These are phyloP conservation scores for Symmetrospora coprosmae DNA, from an alignment of 768 basidiomycete genomes.

Conservation along the genomic window DNA sequence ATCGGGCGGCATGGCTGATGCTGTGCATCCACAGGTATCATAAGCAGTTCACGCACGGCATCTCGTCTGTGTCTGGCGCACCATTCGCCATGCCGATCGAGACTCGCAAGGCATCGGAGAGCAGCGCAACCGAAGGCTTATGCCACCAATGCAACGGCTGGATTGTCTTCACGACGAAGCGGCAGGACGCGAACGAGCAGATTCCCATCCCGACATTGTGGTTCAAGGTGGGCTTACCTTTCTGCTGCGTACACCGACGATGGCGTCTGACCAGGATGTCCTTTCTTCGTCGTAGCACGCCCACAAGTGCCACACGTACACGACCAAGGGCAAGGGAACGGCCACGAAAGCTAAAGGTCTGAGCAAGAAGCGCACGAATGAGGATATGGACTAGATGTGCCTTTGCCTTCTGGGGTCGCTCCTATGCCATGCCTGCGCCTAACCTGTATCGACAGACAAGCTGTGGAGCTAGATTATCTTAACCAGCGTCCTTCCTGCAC, in stretches of 20 bases:
- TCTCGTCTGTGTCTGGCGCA: constrained; percentile 26
- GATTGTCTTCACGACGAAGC: constrained; percentile 12
- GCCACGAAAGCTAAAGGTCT: too few species aligned
- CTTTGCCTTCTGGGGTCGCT: too few species aligned
- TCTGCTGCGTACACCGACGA: neutral
- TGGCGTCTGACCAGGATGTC: neutral
- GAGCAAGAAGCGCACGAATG: too few species aligned
- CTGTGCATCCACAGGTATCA: constrained; percentile 23
- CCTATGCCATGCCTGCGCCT: too few species aligned
- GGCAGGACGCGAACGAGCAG: neutral
- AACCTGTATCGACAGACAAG: too few species aligned
- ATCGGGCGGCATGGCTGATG: neutral
- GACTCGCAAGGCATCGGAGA: neutral
- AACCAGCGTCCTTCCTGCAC: too few species aligned
- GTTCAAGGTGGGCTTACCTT: constrained; percentile 1
- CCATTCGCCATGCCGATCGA: constrained; percentile 25
- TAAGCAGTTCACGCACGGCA: constrained; percentile 29
- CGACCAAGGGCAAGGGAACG: too few species aligned
- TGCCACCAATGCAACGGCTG: constrained; percentile 26
- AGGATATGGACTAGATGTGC: too few species aligned
- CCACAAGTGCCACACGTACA: constrained; percentile 10
- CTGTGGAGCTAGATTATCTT: too few species aligned
- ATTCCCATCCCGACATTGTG: neutral
- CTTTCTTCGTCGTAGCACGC: constrained; percentile 8
- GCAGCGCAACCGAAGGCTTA: constrained; percentile 15